Evolutionary conservation across 805 yeast genomes (phyloP).

Genomic region (Saturnispora galanensis): DNA sequence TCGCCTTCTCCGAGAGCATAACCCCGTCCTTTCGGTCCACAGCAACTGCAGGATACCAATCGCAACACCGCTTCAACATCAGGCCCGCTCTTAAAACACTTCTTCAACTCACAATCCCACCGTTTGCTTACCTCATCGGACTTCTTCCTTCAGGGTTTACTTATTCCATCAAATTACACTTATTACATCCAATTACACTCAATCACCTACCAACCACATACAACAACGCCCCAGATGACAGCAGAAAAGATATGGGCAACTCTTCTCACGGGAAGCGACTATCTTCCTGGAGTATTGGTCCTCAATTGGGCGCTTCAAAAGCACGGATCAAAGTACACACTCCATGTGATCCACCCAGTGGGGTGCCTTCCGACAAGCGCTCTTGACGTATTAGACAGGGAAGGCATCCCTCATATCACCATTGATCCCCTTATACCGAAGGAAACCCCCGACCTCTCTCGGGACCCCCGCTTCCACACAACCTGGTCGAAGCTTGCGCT

Average conservation of each 20-base stretch:
- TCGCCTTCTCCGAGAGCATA: no score
- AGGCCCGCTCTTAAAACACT: no score
- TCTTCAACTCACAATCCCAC: no score
- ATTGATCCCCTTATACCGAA: conserved; percentile 29
- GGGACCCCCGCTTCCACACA: conserved; percentile 47
- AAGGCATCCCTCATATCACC: conserved; percentile 33
- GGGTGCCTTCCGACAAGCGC: conserved; percentile 34
- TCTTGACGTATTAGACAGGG: conserved; percentile 36
- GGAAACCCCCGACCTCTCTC: conserved; percentile 33
- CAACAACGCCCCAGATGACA: neutral
- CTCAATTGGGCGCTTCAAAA: conserved; percentile 37
- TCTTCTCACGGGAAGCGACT: conserved; percentile 41
- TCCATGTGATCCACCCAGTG: conserved; percentile 45
- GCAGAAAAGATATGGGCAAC: conserved; percentile 40
- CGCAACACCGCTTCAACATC: no score
- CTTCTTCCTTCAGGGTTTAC: no score
- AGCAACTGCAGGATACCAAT: no score
- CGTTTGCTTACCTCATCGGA: no score
- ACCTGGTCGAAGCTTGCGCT: conserved; percentile 56
- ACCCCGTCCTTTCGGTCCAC: no score
- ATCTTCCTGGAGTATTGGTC: conserved; percentile 42
- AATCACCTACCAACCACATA: neutral
- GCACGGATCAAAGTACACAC: conserved; percentile 37
- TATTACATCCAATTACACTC: no score
- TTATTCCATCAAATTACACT: no score